Evolutionary conservation across 176 grass and related monocot species (phyloP).

Genomic region (Tuctoria greenei): DNA sequence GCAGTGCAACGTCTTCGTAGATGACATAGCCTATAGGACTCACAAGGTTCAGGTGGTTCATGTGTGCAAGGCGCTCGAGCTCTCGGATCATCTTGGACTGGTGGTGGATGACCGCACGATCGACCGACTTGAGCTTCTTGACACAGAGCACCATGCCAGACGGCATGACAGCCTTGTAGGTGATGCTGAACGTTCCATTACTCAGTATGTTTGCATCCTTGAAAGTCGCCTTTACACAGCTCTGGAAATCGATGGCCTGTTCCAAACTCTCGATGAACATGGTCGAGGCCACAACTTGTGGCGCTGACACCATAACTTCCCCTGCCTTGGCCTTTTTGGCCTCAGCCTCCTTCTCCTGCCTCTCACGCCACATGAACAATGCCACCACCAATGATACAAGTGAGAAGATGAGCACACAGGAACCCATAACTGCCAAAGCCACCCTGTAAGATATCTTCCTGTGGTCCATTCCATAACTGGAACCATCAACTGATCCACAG

Average conservation of each 20-base stretch:
- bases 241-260: conserved; percentile 91
- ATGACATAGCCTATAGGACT: conserved; percentile 80
- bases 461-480: conserved; percentile 58
- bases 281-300: conserved; percentile 54
- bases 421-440: conserved; percentile 69
- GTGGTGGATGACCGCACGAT: conserved; percentile 60
- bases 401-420: conserved; percentile 74
- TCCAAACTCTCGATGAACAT: conserved; percentile 77
- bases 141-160: conserved; percentile 82
- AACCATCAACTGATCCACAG: conserved; percentile 55
- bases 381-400: conserved; percentile 66
- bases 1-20: conserved; percentile 69
- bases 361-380: conserved; percentile 91
- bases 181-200: conserved; percentile 72
- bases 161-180: conserved; percentile 84
- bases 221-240: conserved; percentile 63
- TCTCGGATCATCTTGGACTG: conserved; percentile 90
- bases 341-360: conserved; percentile 86
- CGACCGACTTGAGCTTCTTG: conserved; percentile 85
- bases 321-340: conserved; percentile 49
- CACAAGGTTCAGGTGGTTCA: conserved; percentile 78
- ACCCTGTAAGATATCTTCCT: conserved; percentile 87
- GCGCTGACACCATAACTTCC: conserved; percentile 49
- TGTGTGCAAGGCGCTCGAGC: conserved; percentile 69
- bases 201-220: conserved; percentile 64